Percentiles rank a stretch among this genome's conserved stretches.
Evolutionary conservation across 345 rosid genomes (phyloP).

Genomic region (Microcos paniculata): DNA sequence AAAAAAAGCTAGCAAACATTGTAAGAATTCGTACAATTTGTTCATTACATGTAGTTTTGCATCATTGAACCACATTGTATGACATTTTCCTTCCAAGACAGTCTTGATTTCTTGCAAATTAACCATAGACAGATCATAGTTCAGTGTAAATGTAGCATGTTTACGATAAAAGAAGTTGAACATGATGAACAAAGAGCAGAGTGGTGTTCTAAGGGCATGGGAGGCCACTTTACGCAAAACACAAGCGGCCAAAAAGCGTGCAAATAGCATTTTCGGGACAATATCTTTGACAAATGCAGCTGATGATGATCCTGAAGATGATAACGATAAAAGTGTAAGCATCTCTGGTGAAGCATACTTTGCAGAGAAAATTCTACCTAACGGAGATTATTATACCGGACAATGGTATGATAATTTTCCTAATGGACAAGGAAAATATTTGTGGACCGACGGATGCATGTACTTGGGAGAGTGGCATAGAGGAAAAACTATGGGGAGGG

Average conservation of each 20-base stretch:
- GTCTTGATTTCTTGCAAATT: background rate
- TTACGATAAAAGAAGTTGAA: background rate
- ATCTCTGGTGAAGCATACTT: constrained; percentile 40
- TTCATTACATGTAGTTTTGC: background rate
- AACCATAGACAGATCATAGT: background rate
- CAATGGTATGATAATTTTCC: constrained; percentile 87
- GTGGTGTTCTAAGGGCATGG: constrained; percentile 81
- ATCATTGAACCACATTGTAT: background rate
- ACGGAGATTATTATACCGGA: constrained; percentile 87
- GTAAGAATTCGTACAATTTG: background rate
- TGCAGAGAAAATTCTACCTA: constrained; percentile 71
- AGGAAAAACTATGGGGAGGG: constrained; percentile 82
- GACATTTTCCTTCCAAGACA: background rate
- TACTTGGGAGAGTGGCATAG: constrained; percentile 82
- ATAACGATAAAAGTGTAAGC: constrained; percentile 11
- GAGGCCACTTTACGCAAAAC: constrained; percentile 88
- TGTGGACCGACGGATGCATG: constrained; percentile 92
- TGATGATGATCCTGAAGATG: constrained; percentile 45
- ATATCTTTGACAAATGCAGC: constrained; percentile 49
- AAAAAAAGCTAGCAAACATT: background rate
- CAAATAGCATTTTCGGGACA: constrained; percentile 82
- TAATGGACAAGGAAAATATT: constrained; percentile 78
- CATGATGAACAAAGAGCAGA: constrained; percentile 66
- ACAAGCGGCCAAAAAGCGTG: constrained; percentile 85
- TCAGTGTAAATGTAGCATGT: background rate